phyloP scores from a whole-genome alignment of 2,329 filamentous ascomycete species.

The Ophiostoma populinum region DNA sequence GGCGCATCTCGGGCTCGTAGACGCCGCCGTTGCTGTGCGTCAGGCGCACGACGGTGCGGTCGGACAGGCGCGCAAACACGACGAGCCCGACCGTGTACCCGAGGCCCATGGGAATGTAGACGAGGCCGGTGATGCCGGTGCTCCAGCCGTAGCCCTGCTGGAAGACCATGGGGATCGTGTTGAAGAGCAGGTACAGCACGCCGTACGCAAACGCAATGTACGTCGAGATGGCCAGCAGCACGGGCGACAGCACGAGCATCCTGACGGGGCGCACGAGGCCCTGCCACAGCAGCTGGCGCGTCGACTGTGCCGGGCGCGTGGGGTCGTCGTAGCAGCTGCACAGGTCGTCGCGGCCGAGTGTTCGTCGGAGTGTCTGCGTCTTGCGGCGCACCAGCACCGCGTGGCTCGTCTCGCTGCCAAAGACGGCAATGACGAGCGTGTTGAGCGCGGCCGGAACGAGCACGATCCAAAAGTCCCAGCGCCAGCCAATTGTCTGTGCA shows the following conservation, averaged over 20 bases:
- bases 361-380: conserved; percentile 24
- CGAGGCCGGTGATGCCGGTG: conserved; percentile 27
- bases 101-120: conserved; percentile 29
- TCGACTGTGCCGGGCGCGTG: background rate
- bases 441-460: conserved; percentile 26
- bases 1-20: conserved; percentile 21
- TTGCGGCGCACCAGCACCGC: conserved; percentile 34
- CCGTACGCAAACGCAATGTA: conserved; percentile 36
- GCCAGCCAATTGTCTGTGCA: conserved; percentile 23
- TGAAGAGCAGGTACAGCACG: conserved; percentile 35
- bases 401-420: conserved; percentile 30
- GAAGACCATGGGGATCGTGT: conserved; percentile 34
- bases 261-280: conserved; percentile 34
- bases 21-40: conserved; percentile 21
- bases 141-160: conserved; percentile 28
- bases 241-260: conserved; percentile 30
- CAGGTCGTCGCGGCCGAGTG: conserved; percentile 27
- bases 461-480: conserved; percentile 29
- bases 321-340: conserved; percentile 25
- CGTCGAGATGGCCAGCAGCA: conserved; percentile 27
- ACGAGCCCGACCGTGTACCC: conserved; percentile 14
- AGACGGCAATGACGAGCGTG: conserved; percentile 20
- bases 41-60: conserved; percentile 21
- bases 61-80: conserved; percentile 18
- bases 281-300: conserved; percentile 16